Evolutionary conservation across 768 basidiomycete species (phyloP), one percentile per base, ranked within the genome.

Genomic region (Russula olivacea): DNA sequence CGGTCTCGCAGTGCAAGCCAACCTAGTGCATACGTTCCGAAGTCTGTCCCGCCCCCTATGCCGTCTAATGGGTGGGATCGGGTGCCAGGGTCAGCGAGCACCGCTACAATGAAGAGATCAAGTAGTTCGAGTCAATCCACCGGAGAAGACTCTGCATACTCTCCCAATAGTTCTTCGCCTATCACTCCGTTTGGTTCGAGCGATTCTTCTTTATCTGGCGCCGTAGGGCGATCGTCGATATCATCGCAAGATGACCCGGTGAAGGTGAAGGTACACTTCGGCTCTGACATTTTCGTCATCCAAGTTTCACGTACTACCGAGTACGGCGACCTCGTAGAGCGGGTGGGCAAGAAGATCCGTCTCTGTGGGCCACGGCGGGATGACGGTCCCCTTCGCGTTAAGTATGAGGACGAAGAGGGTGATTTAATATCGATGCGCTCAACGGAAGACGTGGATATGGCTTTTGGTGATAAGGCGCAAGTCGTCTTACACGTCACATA

Each of bases 211-310:
- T 74, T 92, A 55, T 80, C 79, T 47, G 84, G 82, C 51, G 74
- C 83, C 48, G 66, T 71, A 76, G 78, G 68, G 19, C 71, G 57
- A 66, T 79, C 83, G 66, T 83, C 81, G 60, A 77, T 74, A 60
- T 80, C 78, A 68, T 81, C 82, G 55, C 82, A 81, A 64, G 84
- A 82, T 70, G 65, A 71, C 48, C 82, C 87, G 12, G 87, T 98
- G 48, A 92, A 94, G 72, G 86, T 98, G 71, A 96, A 96, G 76
- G 93, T 98, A 58, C 90, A 91, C 73, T 98, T 89, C 77, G 86
- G 92, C 70, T 91, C 95, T 69, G 94, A 97, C 72, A 89, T 97
- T 51, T 98, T 98, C 71, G 89, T 96, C 66, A 91, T 98, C 61
- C 89, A 93, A 74, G 92, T 96, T 28, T 82, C 90, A 48, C 82